A percentile compares a stretch with the other conserved stretches of the same genome.
Evolutionary conservation across 768 basidiomycete genomes (phyloP).

Genomic region (Cubamyces lactineus): DNA sequence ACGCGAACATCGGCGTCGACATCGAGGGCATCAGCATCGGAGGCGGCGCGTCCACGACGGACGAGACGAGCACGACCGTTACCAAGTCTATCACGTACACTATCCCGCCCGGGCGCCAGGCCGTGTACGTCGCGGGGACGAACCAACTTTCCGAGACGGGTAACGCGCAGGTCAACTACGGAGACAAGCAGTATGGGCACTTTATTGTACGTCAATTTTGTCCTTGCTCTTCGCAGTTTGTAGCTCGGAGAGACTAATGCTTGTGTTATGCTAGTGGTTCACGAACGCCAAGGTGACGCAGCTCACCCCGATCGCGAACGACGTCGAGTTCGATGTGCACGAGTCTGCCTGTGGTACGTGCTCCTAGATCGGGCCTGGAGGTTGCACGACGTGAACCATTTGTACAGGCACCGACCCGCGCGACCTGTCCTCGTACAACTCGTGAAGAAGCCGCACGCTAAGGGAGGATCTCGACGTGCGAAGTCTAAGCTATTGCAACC

Average conservation of each 20-base stretch:
- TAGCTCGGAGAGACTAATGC: neutral
- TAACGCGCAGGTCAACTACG: constrained; percentile 22
- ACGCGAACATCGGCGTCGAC: constrained; percentile 12
- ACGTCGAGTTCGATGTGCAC: constrained; percentile 16
- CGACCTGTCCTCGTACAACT: neutral
- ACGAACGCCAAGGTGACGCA: constrained; percentile 1
- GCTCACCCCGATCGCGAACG: constrained; percentile 2
- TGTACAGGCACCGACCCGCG: neutral
- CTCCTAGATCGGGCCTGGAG: neutral
- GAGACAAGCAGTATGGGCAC: constrained; percentile 4
- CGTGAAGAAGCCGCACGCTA: too few relatives aligned
- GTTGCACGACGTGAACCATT: neutral
- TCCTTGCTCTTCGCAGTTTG: too few relatives aligned
- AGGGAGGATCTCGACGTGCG: too few relatives aligned
- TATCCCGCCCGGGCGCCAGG: constrained; percentile 13
- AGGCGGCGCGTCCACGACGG: constrained; percentile 5
- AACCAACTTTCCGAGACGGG: constrained; percentile 16
- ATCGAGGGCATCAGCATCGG: constrained; percentile 12
- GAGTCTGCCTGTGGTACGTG: constrained; percentile 8
- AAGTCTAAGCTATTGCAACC: too few relatives aligned
- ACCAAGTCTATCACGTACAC: constrained; percentile 8
- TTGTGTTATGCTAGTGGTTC: constrained; percentile 1
- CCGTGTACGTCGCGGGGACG: constrained; percentile 19
- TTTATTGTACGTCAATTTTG: constrained; percentile 10
- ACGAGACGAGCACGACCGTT: neutral